Evolutionary conservation across 345 rosid genomes (phyloP).

Genomic region (Bruguiera gymnorhiza): DNA sequence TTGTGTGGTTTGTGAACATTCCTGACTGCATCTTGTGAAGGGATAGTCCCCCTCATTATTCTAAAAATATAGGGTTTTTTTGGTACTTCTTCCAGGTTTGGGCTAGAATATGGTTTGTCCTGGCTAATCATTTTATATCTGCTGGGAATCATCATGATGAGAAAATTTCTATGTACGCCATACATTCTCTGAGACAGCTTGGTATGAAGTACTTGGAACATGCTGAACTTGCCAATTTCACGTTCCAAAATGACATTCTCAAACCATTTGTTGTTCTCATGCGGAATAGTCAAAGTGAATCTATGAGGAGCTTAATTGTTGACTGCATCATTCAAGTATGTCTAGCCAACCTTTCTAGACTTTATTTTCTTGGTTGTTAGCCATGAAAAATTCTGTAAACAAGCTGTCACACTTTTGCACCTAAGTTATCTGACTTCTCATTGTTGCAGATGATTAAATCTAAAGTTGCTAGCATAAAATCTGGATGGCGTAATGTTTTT

Average conservation of each 20-base stretch:
- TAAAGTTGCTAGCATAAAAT: conserved; percentile 85
- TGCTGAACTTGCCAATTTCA: conserved; percentile 84
- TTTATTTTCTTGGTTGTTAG: neutral
- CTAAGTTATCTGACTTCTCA: conserved; percentile 17
- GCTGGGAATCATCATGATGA: conserved; percentile 92
- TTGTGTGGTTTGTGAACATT: neutral
- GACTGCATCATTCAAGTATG: conserved; percentile 90
- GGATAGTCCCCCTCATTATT: neutral
- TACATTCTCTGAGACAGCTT: conserved; percentile 93
- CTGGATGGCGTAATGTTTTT: conserved; percentile 93
- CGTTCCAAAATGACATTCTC: conserved; percentile 92
- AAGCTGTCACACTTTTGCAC: neutral
- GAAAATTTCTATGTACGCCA: conserved; percentile 92
- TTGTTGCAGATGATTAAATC: conserved; percentile 80
- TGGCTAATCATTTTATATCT: conserved; percentile 86
- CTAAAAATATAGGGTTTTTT: neutral
- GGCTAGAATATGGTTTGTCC: conserved; percentile 92
- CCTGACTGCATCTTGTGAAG: neutral
- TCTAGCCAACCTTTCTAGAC: conserved; percentile 17
- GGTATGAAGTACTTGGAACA: conserved; percentile 91
- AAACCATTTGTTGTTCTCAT: conserved; percentile 88
- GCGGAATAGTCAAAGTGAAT: conserved; percentile 77
- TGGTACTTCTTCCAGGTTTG: conserved; percentile 58
- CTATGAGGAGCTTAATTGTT: conserved; percentile 76
- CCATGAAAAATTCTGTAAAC: neutral